Conservation (phyloP, 1,284 basidiomycete species). For the Somion occarium region DNA sequence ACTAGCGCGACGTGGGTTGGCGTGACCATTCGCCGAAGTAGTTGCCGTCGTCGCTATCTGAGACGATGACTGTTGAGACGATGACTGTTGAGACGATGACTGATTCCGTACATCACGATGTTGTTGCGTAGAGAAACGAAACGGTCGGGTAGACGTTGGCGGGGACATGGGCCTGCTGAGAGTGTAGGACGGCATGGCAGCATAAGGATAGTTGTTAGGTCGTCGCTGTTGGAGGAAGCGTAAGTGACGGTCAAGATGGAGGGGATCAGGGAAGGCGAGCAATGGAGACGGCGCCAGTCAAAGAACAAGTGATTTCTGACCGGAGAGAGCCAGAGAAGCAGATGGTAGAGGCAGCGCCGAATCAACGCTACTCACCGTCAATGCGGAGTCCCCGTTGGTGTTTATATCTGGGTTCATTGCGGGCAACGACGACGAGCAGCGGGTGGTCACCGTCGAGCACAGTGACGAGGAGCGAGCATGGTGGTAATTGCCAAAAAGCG, state of each 20-base stretch:
- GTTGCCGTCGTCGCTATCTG: too few species aligned
- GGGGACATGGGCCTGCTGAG: not conserved
- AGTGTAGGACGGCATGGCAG: not conserved
- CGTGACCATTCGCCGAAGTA: not conserved
- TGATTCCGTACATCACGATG: not conserved
- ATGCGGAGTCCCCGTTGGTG: not conserved
- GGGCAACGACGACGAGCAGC: too few species aligned
- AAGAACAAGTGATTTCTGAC: not conserved
- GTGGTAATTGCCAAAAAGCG: too few species aligned
- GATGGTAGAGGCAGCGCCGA: not conserved
- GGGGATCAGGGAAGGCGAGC: not conserved
- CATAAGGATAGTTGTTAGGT: not conserved
- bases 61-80: not conserved
- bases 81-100: not conserved
- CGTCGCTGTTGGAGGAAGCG: not conserved
- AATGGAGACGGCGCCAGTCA: not conserved
- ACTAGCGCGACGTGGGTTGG: not conserved
- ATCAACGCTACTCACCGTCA: not conserved
- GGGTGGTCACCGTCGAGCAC: too few species aligned
- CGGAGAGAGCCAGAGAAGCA: not conserved
- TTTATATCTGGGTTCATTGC: not conserved
- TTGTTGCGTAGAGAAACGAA: conserved; percentile 1
- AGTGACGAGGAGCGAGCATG: too few species aligned
- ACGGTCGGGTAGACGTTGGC: not conserved
- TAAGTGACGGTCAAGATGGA: not conserved